Percentiles rank a stretch among this genome's conserved stretches.
Conservation (phyloP, 192 early-diverging fungal species). For the Coemansia sp. region DNA sequence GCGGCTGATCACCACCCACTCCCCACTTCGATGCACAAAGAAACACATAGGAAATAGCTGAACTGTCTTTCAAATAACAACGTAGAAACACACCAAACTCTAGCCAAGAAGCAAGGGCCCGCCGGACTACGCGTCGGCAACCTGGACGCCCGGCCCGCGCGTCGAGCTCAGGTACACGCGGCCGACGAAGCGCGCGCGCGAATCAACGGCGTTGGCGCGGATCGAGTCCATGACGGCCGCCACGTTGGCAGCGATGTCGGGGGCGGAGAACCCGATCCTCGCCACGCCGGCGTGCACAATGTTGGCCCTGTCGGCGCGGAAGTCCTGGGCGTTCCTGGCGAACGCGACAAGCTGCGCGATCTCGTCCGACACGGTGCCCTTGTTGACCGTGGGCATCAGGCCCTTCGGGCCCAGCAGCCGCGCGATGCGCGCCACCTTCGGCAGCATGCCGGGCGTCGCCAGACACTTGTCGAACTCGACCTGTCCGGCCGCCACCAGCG, state of each 20-base stretch:
- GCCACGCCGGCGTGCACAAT: constrained; percentile 66
- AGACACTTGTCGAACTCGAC: constrained; percentile 83
- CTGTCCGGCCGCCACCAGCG: constrained; percentile 62
- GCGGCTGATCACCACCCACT: neutral
- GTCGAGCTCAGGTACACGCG: constrained; percentile 69
- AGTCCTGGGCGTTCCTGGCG: constrained; percentile 71
- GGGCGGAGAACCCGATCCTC: constrained; percentile 36
- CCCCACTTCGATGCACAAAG: too few relatives aligned
- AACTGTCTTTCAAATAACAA: too few relatives aligned
- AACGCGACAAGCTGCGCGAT: constrained; percentile 64
- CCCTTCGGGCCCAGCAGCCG: constrained; percentile 90
- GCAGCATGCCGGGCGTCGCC: constrained; percentile 87
- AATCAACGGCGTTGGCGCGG: constrained; percentile 57
- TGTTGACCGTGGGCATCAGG: constrained; percentile 91
- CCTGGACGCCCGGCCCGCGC: constrained; percentile 66
- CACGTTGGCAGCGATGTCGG: constrained; percentile 57
- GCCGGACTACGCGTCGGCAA: constrained; percentile 50
- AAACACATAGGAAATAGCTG: too few relatives aligned
- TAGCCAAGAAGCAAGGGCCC: too few relatives aligned
- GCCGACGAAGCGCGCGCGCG: constrained; percentile 55
- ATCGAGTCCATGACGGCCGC: constrained; percentile 63
- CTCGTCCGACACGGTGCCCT: constrained; percentile 82
- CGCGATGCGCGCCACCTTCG: constrained; percentile 84
- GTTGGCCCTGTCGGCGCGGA: constrained; percentile 71
- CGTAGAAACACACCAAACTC: too few relatives aligned